phyloP scores from a whole-genome alignment of 768 basidiomycete species.

The Cantharellus cinnabarinus region DNA sequence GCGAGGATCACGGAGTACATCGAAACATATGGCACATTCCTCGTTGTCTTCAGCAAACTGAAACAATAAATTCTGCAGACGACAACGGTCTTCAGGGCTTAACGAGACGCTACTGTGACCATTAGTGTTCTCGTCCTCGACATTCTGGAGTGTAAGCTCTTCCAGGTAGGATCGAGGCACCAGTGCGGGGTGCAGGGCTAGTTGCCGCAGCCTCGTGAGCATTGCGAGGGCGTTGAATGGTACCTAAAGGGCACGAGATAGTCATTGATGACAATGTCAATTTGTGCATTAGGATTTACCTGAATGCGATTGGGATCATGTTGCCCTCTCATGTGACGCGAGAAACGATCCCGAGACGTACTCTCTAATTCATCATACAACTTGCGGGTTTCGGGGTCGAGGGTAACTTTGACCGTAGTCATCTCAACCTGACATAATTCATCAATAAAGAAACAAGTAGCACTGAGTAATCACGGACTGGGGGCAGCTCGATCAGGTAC shows the following conservation, averaged over 20 bases:
- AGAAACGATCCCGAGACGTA: constrained; percentile 40
- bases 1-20: constrained; percentile 29
- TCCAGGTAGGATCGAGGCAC: constrained; percentile 53
- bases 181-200: constrained; percentile 59
- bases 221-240: constrained; percentile 42
- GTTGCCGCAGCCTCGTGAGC: constrained; percentile 71
- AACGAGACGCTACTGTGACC: background rate
- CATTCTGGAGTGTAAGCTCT: constrained; percentile 21
- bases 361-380: constrained; percentile 53
- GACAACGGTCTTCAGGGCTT: constrained; percentile 29
- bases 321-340: constrained; percentile 19
- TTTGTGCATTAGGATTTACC: background rate
- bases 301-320: background rate
- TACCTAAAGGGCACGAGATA: background rate
- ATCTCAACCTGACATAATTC: constrained; percentile 29
- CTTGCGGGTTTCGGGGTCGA: constrained; percentile 38
- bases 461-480: constrained; percentile 16
- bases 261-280: background rate
- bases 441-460: background rate
- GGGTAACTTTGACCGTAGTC: constrained; percentile 47
- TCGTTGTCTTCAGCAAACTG: constrained; percentile 61
- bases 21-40: constrained; percentile 38
- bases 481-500: constrained; percentile 52
- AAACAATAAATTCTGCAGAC: constrained; percentile 36
- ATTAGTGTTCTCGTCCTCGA: background rate